phyloP scores from a whole-genome alignment of 805 yeast species.

The Phaffomyces antillensis region DNA sequence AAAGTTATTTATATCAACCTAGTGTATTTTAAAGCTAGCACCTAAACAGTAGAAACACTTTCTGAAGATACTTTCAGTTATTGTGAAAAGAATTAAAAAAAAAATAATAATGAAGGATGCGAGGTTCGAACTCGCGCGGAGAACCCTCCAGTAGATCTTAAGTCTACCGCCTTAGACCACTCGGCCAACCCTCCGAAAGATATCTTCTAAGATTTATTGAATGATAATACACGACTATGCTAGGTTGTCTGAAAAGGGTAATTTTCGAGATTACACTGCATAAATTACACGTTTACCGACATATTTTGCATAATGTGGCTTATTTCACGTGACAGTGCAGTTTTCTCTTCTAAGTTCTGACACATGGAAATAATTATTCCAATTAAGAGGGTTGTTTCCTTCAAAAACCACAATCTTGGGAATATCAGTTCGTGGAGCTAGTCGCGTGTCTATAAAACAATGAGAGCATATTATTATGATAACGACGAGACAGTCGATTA shows the following conservation, averaged over 20 bases:
- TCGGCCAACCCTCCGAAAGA: constrained; percentile 6
- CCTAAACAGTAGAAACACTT: no score
- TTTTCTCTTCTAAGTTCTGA: background rate
- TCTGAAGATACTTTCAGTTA: no score
- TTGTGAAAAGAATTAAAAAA: background rate
- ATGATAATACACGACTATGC: no score
- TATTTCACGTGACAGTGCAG: no score
- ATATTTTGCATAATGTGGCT: no score
- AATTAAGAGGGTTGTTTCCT: no score
- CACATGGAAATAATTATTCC: constrained; percentile 2
- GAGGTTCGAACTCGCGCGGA: constrained; percentile 8
- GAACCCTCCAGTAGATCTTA: constrained; percentile 5
- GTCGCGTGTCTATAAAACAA: background rate
- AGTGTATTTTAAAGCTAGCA: no score
- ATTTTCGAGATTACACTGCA: background rate
- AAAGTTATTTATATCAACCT: no score
- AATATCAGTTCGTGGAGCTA: no score
- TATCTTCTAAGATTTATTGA: no score
- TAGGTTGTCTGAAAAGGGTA: background rate
- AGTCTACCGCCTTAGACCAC: constrained; percentile 8
- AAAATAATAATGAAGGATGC: constrained; percentile 5
- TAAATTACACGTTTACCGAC: no score
- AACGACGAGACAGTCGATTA: constrained; percentile 48
- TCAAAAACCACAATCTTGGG: no score
- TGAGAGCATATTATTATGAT: constrained; percentile 62